Base-by-base conservation (phyloP, 1,284 basidiomycete genomes). In the Sanghuangporus sanghuang region DNA sequence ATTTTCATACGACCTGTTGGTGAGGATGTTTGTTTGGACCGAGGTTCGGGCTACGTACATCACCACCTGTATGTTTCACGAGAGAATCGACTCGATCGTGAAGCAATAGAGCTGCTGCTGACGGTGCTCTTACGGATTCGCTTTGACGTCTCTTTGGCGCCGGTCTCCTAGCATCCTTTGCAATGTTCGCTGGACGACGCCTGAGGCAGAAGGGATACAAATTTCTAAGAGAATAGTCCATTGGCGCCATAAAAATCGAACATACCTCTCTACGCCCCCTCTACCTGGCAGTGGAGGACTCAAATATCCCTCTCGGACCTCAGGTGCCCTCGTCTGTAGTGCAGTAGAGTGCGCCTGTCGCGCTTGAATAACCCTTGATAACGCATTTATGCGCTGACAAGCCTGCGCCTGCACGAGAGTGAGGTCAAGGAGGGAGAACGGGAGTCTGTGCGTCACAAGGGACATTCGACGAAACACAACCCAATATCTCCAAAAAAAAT, bases 371-470 rank as follows among this genome's bases (percentile, higher is more conserved):
- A 14, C 16, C 49, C 38, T 54, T 16, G 50, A 32, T n/a, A 27
- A 23, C 2, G 3, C 50, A 52, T 23, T 23, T 32, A 23, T 42
- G 32, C 42, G 53, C 9, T 46, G 39, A 6, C 27, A 53, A 16
- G 54, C 23, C 9, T 56, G 54, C 46, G 56, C 32, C 21, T 57
- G 54, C 21, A 21, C 21, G 14, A 57, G 11, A 8, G 61, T 32
- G 61, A 62, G 44, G 32, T 62, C 61, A 35, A 62, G 42, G 36
- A 62, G 55, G 18, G 46, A 46, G 27, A 56, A 7, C 16, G 61
- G 61, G 14, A 62, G 21, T 6, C 14, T 62, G 55, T 52, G 50
- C 50, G 50, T 52, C 3, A n/a, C 50, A 52, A 23, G 21, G 46
- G 44, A 59, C 58, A 39, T 48, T 14, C 3, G 27, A 23, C n/a